Base-by-base conservation (phyloP, 208 protist genomes). In the Leishmania braziliensis region DNA sequence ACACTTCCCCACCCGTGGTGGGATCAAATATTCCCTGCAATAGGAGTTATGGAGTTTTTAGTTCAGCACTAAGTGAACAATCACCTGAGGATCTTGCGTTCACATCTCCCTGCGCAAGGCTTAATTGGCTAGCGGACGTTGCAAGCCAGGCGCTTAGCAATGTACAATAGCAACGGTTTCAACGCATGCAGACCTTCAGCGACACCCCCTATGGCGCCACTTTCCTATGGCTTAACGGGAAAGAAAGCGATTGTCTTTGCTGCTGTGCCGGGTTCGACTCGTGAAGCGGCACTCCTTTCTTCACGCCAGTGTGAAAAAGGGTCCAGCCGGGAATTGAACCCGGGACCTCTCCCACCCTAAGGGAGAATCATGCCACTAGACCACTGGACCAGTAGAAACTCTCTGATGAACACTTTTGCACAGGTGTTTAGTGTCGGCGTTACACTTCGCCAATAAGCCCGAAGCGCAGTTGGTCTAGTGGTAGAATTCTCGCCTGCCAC, bases 321-420 rank as follows among this genome's bases (percentile, higher is more conserved):
- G 92, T 90, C 91, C 89, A 93, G 89, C 89, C 89, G 87, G 89
- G 89, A 92, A 92, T 92, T 92, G 87, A 92, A 91, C 89, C 92
- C 93, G 91, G 92, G 92, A 96, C 92, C 92, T 95, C 91, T 97
- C 93, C 92, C 91, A 95, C 92, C 92, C 93, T 95, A 97, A 97
- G 91, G 91, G 91, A 95, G 92, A 96, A 97, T 95, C 92, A 96
- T 95, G 89, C 92, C 93, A 96, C 93, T 96, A 96, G 93, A 96
- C 91, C 90, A 96, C 93, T 96, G 93, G 93, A 92, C 93, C 93
- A 66, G 69, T 79, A 23, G 6, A 10, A 29, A 10, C n/a, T 10
- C 26, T 6, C 36, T 18, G 12, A 1, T 23, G 39, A n/a, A 39
- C 26, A 39, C 62, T 39, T 39, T 39, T 2, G 1, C 39, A 20